Evolutionary conservation across 2,329 filamentous ascomycete species (phyloP).

Genomic region (Aspergillus uvarum): DNA sequence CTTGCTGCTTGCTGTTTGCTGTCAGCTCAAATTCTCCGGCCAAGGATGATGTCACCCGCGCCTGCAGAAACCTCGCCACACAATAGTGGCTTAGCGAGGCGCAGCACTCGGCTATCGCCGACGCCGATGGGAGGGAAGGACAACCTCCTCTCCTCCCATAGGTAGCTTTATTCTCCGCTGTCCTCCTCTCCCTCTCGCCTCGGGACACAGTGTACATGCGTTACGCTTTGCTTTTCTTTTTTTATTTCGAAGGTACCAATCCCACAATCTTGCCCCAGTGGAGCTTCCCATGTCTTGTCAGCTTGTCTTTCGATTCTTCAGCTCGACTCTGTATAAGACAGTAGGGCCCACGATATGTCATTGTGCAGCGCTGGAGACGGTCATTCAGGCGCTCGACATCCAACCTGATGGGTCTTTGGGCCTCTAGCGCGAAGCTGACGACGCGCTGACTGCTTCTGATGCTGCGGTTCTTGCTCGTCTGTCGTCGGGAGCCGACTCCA

Average conservation of each 20-base stretch:
- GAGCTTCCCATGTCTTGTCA: neutral
- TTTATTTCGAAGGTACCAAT: neutral
- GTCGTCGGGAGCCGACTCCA: constrained; percentile 12
- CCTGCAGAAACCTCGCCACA: constrained; percentile 18
- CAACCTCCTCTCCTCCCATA: neutral
- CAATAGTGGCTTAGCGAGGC: constrained; percentile 16
- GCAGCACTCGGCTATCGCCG: constrained; percentile 16
- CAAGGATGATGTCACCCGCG: constrained; percentile 7
- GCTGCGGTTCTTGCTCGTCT: constrained; percentile 1
- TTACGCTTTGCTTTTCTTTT: constrained; percentile 4
- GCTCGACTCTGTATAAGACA: neutral
- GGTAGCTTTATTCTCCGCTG: neutral
- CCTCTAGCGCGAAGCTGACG: constrained; percentile 5
- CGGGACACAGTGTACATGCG: neutral
- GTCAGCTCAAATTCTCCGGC: neutral
- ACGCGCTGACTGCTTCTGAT: constrained; percentile 5
- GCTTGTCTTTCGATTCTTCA: neutral
- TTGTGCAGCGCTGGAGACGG: neutral
- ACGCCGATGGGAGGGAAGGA: neutral
- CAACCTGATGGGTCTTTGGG: constrained; percentile 5
- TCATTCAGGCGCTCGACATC: neutral
- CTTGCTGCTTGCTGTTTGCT: neutral
- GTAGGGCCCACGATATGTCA: constrained; percentile 8
- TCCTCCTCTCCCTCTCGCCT: neutral
- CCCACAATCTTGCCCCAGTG: constrained; percentile 1